A percentile compares a stretch with the other conserved stretches of the same genome.
These are phyloP conservation scores for Areca catechu DNA, from an alignment of 176 grass and related monocot genomes.

Conservation along the genomic window DNA sequence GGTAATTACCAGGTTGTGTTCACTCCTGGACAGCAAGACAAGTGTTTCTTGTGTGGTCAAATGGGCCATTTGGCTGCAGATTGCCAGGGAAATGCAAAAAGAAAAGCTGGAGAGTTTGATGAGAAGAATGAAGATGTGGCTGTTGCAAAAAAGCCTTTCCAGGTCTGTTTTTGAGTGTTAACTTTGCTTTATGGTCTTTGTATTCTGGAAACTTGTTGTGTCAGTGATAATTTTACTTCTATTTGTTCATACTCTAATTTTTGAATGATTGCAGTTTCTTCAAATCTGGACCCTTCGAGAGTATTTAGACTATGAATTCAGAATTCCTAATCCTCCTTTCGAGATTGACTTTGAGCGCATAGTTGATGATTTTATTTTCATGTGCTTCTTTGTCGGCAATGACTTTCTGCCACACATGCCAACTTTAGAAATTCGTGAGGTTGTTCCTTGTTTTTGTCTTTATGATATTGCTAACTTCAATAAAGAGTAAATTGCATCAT, in stretches of 20 bases:
- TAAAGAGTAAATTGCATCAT: no score
- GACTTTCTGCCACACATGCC: conserved; percentile 99
- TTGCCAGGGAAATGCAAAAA: conserved; percentile 86
- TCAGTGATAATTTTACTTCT: conserved; percentile 1
- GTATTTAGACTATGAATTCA: conserved; percentile 93
- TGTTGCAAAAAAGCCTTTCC: conserved; percentile 81
- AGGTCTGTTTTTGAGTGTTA: conserved; percentile 35
- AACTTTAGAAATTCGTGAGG: conserved; percentile 95
- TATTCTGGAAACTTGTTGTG: not conserved
- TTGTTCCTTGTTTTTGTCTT: conserved; percentile 18
- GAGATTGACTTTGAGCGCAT: conserved; percentile 89
- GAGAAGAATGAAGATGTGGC: conserved; percentile 61
- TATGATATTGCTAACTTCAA: no score
- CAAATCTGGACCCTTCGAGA: conserved; percentile 98
- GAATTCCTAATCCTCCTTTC: conserved; percentile 76
- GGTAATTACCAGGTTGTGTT: conserved; percentile 54
- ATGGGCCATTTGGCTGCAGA: conserved; percentile 93
- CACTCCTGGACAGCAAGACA: conserved; percentile 93
- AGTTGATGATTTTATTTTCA: conserved; percentile 97
- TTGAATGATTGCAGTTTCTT: conserved; percentile 47
- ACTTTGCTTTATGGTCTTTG: not conserved
- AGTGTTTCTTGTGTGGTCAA: conserved; percentile 96
- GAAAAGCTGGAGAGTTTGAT: conserved; percentile 92
- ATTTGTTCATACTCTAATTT: not conserved
- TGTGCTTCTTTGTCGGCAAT: conserved; percentile 99